Percentiles rank a stretch among this genome's conserved stretches.
phyloP scores from a whole-genome alignment of 139 green algal species.

The Yamagishiella unicocca region DNA sequence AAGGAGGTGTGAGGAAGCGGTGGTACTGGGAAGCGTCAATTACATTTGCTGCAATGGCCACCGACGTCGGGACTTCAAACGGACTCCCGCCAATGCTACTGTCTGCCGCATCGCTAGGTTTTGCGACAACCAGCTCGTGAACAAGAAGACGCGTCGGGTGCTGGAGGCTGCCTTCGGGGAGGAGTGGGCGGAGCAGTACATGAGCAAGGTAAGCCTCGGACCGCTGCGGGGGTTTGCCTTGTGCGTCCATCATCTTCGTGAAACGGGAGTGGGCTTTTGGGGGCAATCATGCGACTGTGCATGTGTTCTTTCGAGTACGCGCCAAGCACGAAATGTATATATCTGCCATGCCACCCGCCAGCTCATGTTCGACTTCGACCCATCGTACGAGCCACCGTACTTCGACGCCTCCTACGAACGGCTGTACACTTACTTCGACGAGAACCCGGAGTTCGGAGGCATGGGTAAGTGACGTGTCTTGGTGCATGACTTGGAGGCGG shows the following conservation, averaged over 20 bases:
- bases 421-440: slow-evolving; percentile 69
- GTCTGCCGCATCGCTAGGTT: slow-evolving; percentile 59
- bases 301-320: too few species aligned
- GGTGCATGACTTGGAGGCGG: too few species aligned
- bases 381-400: slow-evolving; percentile 53
- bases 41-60: too few species aligned
- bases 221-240: too few species aligned
- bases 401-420: slow-evolving; percentile 54
- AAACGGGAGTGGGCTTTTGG: too few species aligned
- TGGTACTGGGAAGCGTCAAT: too few species aligned
- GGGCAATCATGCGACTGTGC: too few species aligned
- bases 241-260: not conserved
- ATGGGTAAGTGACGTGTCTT: slow-evolving; percentile 30
- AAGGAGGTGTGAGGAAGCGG: too few species aligned
- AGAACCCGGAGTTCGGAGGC: slow-evolving; percentile 52
- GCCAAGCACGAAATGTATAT: too few species aligned
- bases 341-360: not conserved
- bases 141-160: slow-evolving; percentile 82
- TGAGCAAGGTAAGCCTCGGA: slow-evolving; percentile 65
- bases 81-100: too few species aligned
- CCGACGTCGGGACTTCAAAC: too few species aligned
- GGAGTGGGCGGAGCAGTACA: slow-evolving; percentile 74
- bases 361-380: slow-evolving; percentile 74
- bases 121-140: slow-evolving; percentile 76
- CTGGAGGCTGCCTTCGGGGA: slow-evolving; percentile 76